Evolutionary conservation across 2,329 filamentous ascomycete species (phyloP).

Genomic region (Mariannaea sp.): DNA sequence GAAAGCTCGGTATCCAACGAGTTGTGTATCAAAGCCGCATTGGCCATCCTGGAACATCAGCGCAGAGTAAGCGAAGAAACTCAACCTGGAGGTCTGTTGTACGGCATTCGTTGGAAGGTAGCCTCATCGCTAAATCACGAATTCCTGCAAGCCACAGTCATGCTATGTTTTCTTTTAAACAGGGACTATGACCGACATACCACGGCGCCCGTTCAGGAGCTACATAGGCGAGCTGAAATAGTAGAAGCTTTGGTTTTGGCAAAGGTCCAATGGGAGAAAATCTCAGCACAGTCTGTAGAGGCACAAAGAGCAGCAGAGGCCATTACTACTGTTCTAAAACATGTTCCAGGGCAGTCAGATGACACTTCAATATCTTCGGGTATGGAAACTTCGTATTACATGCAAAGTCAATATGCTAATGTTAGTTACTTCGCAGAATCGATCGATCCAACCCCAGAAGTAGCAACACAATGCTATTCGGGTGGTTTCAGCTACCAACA

Average conservation of each 20-base stretch:
- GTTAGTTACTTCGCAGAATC: not conserved
- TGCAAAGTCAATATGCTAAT: not conserved
- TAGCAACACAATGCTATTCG: not conserved
- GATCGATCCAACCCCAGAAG: not conserved
- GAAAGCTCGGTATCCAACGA: conserved; percentile 7
- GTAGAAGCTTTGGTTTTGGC: not conserved
- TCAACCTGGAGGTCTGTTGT: conserved; percentile 26
- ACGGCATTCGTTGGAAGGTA: conserved; percentile 28
- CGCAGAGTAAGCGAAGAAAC: conserved; percentile 24
- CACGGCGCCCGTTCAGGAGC: too few species aligned
- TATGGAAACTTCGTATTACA: not conserved
- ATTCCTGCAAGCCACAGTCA: conserved; percentile 27
- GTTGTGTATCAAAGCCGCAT: conserved; percentile 15
- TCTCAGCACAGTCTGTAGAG: conserved; percentile 3
- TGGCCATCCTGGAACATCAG: conserved; percentile 25
- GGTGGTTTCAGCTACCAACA: conserved; percentile 20
- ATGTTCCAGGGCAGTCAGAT: not conserved
- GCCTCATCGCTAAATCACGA: conserved; percentile 23
- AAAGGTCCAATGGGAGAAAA: conserved; percentile 5
- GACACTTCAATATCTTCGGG: not conserved
- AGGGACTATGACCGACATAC: not conserved
- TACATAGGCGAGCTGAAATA: not conserved
- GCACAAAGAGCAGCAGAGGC: conserved; percentile 9
- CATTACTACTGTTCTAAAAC: not conserved
- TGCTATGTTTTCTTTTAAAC: conserved; percentile 27